Evolutionary conservation across 176 grass and related monocot species (phyloP), one percentile per base, ranked within the genome.

Genomic region (Oryza longistaminata): DNA sequence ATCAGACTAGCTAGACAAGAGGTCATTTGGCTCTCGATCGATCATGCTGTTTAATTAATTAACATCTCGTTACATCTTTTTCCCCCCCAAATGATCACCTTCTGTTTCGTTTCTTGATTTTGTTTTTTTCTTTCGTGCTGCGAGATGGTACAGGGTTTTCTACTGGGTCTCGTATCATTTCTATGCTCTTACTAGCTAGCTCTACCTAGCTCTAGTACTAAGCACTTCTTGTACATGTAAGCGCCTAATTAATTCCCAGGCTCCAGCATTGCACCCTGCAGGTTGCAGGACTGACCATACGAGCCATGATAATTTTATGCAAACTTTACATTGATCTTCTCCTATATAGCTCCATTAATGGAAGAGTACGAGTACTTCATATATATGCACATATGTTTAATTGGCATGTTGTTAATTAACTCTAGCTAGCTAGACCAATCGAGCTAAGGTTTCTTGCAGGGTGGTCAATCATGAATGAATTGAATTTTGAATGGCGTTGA

Each of bases 241-340:
- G 61, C 74, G 80, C 85, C 80, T 90, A 87, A 78, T 85, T 44
- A 68, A 83, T 49, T 52, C 48, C 69, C 62, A 49, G 74, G 74
- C 67, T 79, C 85, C 66, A 77, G 88, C 88, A 87, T 80, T 74
- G 75, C 74, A 83, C 88, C 74, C 24, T 75, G 84, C 58, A 62
- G 58, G 58, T 71, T 44, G 84, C 79, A 44, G 79, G 50, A 45
- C 80, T 79, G 80, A 78, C 80, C 79, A 75, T 82, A 80, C 66
- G 79, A 75, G 76, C 31, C 68, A 79, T 87, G 80, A 87, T 80
- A 90, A 90, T 90, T 87, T 90, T 87, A 87, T 90, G 88, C 58
- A 24, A 22, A 21, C 64, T n/a, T 77, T 78, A 12, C 21, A 66
- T 61, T 46, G 6, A 24, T 62, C n/a, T 9, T 64, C 35, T 61